Base-by-base conservation (phyloP, 73 alveolate genomes). In the Paramecium sexaurelia region DNA sequence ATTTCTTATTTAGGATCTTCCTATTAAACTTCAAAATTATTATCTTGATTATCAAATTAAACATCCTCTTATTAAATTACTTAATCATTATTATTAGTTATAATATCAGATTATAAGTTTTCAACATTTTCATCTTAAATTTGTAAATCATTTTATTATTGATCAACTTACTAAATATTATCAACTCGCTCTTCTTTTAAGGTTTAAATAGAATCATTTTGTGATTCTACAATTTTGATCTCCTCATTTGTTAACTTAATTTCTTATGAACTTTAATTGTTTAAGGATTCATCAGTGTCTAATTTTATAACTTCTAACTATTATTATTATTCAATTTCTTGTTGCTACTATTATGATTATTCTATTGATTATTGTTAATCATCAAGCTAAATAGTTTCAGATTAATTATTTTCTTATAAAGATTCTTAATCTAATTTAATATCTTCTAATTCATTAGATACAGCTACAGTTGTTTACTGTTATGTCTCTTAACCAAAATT, bases 391-490 rank as follows among this genome's bases (percentile, higher is more conserved):
- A 51, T 17, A 51, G n/a, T 51, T 22, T 51, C 67, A n/a, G 67
- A 17, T 51, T 51, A 51, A 17, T 51, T 2, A 51, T 17, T 51
- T 51, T 51, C 67, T n/a, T 51, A 17, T 4, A 29, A 17, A 51
- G 67, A 20, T 61, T 61, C 83, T 11, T 13, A 19, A 61, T 61
- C 83, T 61, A 61, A 26, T 61, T 61, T 61, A 61, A 61, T 32
- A 61, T 61, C 83, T 61, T 61, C 83, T 61, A 26, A 26, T 29
- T 61, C 9, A 29, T 61, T 7, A 8, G 67, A 51, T 51, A 51
- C 67, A 51, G 67, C 67, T 51, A 51, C 67, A 51, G 67, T 51
- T 51, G 67, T 51, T 51, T 51, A 51, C 67, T 51, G 67, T 51
- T 51, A 51, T 17, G 27, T 51, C 6, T 35, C 7, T 2, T 2